Base-by-base conservation (phyloP, 176 grass and related monocot genomes). In the Secale cereale region DNA sequence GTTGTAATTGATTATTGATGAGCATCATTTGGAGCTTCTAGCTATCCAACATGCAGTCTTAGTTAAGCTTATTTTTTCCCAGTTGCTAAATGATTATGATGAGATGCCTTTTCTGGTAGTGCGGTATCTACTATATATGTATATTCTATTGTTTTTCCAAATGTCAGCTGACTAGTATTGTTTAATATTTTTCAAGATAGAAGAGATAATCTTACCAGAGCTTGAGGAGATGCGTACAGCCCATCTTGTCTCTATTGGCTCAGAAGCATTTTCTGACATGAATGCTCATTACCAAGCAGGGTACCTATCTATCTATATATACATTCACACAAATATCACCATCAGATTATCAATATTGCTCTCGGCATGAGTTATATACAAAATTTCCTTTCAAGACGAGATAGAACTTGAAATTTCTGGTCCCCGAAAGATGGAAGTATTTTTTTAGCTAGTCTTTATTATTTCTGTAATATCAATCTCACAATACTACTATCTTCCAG, bases 201-300 rank as follows among this genome's bases (percentile, higher is more conserved):
- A 85, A 88, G 97, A 99, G 77, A 99, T 99, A 94, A 85, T 89
- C 85, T 91, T 99, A 76, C 97, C 97, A 84, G 97, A 99, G 76
- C 87, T 99, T 69, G 93, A 99, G 66, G 97, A 96, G 85, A 99
- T 99, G 97, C 90, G 86, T 50, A 88, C 91, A 64, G 93, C 97
- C 46, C 97, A 99, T 94, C 0, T 99, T 65, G 86, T 99, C 28
- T 96, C 97, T 31, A 99, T 99, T 94, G 97, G 97, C 60, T 92
- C 89, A 82, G 97, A 99, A 80, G 70, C 97, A 84, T 83, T 99
- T 26, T 92, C 81, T 19, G 81, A 89, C 43, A 69, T 99, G 78
- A 95, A 87, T 83, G 78, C 97, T 84, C 81, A 94, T 92, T 96
- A 87, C 86, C 86, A 72, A 86, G 85, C 86, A 41, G 91, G 97